Conservation (phyloP, 2,329 filamentous ascomycete genomes). For the Apiospora arundinis region DNA sequence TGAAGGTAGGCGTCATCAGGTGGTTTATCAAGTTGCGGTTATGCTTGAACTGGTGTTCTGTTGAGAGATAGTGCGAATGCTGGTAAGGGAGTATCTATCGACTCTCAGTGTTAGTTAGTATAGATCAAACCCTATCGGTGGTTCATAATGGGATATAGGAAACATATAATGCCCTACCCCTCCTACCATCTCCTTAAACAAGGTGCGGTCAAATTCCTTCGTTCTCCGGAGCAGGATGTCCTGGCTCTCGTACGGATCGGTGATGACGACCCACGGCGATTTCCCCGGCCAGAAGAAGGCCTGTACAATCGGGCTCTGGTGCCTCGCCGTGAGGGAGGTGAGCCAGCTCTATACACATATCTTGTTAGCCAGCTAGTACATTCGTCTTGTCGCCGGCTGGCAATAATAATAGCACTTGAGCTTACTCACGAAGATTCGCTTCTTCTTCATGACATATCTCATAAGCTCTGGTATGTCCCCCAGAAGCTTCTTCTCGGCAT, state of each 20-base stretch:
- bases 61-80: not conserved
- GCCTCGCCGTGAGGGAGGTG: not conserved
- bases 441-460: not conserved
- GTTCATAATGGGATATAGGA: not conserved
- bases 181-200: not conserved
- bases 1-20: constrained; percentile 23
- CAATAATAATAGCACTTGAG: too few relatives aligned
- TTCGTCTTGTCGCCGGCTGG: not conserved
- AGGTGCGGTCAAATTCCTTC: constrained; percentile 26
- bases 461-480: constrained; percentile 25
- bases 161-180: not conserved
- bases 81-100: not conserved
- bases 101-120: not conserved
- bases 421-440: not conserved
- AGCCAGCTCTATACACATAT: constrained; percentile 19
- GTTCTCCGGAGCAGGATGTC: constrained; percentile 27
- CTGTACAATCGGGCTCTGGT: constrained; percentile 25
- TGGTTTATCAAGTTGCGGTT: constrained; percentile 14
- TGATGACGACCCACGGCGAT: constrained; percentile 25
- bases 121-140: not conserved
- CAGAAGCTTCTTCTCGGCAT: constrained; percentile 22
- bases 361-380: too few relatives aligned
- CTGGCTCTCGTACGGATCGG: constrained; percentile 26
- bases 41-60: not conserved
- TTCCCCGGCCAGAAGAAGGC: constrained; percentile 27